Conservation (phyloP, 202 grass and related monocot genomes). For the Setaria italica region DNA sequence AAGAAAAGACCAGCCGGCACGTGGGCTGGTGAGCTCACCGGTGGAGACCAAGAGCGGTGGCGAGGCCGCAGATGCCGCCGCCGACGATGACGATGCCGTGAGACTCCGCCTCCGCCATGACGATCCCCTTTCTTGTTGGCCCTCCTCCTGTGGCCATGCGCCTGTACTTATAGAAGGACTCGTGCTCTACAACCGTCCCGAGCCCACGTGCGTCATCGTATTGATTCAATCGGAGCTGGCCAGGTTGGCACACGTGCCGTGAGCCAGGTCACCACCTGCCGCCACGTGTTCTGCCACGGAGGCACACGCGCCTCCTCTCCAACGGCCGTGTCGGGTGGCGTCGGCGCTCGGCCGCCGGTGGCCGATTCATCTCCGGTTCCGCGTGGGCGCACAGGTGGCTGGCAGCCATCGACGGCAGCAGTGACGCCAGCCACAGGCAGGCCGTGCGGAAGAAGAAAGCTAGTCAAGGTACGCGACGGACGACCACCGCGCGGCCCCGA, state of each 20-base stretch:
- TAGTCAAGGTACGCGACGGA: neutral
- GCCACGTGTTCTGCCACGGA: neutral
- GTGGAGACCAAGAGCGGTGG: conserved; percentile 65
- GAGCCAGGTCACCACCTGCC: neutral
- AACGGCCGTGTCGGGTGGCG: neutral
- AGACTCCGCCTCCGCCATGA: conserved; percentile 19
- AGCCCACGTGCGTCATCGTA: neutral
- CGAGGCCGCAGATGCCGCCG: conserved; percentile 65
- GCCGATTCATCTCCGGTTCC: neutral
- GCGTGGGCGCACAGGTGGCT: neutral
- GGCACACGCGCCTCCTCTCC: neutral
- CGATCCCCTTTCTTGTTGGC: neutral
- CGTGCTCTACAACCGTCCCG: neutral
- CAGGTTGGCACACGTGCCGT: neutral
- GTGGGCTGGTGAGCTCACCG: conserved; percentile 8
- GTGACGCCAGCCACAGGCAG: neutral
- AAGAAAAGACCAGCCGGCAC: no score
- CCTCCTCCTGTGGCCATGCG: neutral
- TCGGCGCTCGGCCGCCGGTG: neutral
- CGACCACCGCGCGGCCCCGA: neutral
- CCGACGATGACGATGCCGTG: conserved; percentile 66
- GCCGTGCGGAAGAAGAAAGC: neutral
- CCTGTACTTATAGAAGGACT: neutral
- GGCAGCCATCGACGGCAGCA: neutral
- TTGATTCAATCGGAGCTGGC: neutral